A percentile compares a stretch with the other conserved stretches of the same genome.
Conservation (phyloP, 371 early-diverging fungal species). For the Apophysomyces variabilis region DNA sequence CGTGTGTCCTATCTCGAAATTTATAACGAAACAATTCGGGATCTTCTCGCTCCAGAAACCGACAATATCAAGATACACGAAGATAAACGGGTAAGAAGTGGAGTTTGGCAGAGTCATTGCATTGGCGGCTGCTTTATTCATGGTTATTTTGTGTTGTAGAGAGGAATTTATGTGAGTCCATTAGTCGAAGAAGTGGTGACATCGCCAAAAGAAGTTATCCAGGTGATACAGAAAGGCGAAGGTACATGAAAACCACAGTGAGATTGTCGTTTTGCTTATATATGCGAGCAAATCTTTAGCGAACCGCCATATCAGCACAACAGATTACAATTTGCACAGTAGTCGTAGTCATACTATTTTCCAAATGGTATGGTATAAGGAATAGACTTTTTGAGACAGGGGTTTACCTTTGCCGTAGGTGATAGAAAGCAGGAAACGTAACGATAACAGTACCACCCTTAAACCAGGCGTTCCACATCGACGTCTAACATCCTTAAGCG, state of each 20-base stretch:
- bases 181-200: constrained; percentile 91
- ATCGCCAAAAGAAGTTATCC: constrained; percentile 79
- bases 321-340: constrained; percentile 90
- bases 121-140: constrained; percentile 5
- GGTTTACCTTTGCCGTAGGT: constrained; percentile 17
- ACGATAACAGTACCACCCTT: constrained; percentile 19
- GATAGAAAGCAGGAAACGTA: constrained; percentile 46
- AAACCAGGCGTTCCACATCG: constrained; percentile 2
- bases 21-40: constrained; percentile 95
- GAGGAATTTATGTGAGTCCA: constrained; percentile 87
- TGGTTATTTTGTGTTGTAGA: constrained; percentile 16
- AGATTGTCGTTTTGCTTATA: too few species aligned
- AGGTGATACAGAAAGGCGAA: constrained; percentile 84
- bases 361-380: constrained; percentile 68
- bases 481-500: constrained; percentile 65
- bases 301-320: constrained; percentile 84
- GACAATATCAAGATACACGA: constrained; percentile 20
- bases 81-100: constrained; percentile 23
- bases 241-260: constrained; percentile 35
- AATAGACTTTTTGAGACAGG: too few species aligned
- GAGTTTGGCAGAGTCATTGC: neutral
- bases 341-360: constrained; percentile 96
- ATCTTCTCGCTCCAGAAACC: constrained; percentile 66
- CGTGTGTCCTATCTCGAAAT: constrained; percentile 90
- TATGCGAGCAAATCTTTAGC: constrained; percentile 20